Conservation (phyloP, 148 eudicot genomes). For the Fagopyrum tataricum region DNA sequence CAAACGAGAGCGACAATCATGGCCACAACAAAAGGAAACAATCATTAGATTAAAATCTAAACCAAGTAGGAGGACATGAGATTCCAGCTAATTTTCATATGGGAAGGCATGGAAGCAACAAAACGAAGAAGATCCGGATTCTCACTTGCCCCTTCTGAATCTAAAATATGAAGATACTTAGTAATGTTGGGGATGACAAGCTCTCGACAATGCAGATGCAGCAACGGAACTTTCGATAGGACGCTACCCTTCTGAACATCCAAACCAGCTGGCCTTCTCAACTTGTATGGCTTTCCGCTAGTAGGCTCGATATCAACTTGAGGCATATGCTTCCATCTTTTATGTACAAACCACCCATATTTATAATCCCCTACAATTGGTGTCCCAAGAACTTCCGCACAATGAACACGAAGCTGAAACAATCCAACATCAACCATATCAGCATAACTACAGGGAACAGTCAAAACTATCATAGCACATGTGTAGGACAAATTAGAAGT, state of each 20-base stretch:
- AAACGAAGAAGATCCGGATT: conserved; percentile 66
- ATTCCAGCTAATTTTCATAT: conserved; percentile 98
- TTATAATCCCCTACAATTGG: conserved; percentile 94
- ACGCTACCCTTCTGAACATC: conserved; percentile 95
- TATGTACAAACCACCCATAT: conserved; percentile 88
- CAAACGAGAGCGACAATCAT: neutral
- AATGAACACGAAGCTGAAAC: conserved; percentile 80
- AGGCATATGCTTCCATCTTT: conserved; percentile 83
- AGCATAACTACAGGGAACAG: neutral
- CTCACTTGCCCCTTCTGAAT: conserved; percentile 18
- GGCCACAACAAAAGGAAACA: neutral
- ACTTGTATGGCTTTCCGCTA: conserved; percentile 72
- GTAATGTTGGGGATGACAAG: conserved; percentile 76
- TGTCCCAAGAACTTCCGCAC: conserved; percentile 96
- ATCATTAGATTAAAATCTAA: conserved; percentile 11
- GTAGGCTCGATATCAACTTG: conserved; percentile 62
- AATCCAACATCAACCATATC: neutral
- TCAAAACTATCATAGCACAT: too few relatives aligned
- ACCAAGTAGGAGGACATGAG: conserved; percentile 88
- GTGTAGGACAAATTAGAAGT: too few relatives aligned
- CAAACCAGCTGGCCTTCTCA: conserved; percentile 70
- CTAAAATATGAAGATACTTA: conserved; percentile 41
- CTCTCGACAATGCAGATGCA: conserved; percentile 84
- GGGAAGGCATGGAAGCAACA: conserved; percentile 91
- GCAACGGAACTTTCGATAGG: conserved; percentile 70